A percentile compares a stretch with the other conserved stretches of the same genome.
These are phyloP conservation scores for Dictyophora rubrovolvata DNA, from an alignment of 768 basidiomycete species.

Conservation along the genomic window DNA sequence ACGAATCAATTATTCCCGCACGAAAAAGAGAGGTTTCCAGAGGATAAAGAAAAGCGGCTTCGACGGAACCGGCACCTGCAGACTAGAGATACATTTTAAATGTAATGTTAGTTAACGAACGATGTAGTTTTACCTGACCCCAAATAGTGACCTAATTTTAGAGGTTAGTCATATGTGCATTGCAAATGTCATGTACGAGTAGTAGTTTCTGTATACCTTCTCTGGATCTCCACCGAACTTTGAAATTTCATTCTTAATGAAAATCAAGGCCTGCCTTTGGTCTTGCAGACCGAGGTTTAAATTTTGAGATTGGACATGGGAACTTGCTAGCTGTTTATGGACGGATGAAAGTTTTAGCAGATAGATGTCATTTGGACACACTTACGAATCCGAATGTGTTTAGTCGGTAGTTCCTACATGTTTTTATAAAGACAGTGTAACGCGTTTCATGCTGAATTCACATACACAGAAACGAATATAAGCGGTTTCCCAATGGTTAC, in stretches of 20 bases:
- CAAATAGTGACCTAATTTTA: slow-evolving; percentile 4
- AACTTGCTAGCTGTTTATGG: slow-evolving; percentile 34
- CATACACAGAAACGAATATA: slow-evolving; percentile 45
- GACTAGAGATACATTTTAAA: slow-evolving; percentile 6
- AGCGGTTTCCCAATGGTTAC: slow-evolving; percentile 28
- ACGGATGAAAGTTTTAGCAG: background rate
- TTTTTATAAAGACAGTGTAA: background rate
- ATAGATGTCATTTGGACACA: background rate
- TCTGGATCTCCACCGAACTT: slow-evolving; percentile 54
- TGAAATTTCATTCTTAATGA: slow-evolving; percentile 55
- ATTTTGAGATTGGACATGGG: slow-evolving; percentile 33
- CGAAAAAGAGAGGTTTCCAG: slow-evolving; percentile 30
- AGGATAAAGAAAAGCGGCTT: slow-evolving; percentile 12
- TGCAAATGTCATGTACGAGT: background rate
- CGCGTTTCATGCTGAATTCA: background rate
- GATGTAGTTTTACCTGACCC: background rate
- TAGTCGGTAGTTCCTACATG: slow-evolving; percentile 41
- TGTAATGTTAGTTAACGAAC: background rate
- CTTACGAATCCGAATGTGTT: slow-evolving; percentile 50
- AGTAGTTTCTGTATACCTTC: slow-evolving; percentile 28
- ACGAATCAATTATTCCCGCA: slow-evolving; percentile 42
- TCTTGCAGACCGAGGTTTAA: slow-evolving; percentile 53
- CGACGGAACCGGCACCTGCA: slow-evolving; percentile 12
- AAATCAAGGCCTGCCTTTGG: slow-evolving; percentile 46
- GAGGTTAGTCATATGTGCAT: background rate